Conservation (phyloP, 2,329 filamentous ascomycete genomes). For the Fusarium vanettenii region DNA sequence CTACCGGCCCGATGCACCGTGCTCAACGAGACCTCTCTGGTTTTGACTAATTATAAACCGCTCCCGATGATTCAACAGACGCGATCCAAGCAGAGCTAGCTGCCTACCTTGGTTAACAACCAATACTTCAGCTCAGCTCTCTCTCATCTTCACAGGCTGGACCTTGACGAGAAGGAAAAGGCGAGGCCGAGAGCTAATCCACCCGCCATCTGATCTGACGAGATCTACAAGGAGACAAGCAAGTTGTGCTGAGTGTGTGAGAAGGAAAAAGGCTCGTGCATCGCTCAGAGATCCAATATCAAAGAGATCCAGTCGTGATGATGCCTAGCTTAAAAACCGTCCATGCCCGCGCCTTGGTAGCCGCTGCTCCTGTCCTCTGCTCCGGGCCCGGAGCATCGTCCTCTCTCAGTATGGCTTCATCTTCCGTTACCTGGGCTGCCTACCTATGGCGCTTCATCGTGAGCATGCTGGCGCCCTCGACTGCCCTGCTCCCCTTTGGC, state of each 20-base stretch:
- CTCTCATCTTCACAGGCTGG: constrained; percentile 27
- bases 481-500: constrained; percentile 36
- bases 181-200: background rate
- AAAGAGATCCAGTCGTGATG: constrained; percentile 25
- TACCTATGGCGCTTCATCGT: constrained; percentile 40
- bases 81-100: constrained; percentile 11
- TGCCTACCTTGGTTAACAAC: background rate
- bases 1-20: constrained; percentile 45
- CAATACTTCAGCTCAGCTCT: constrained; percentile 1
- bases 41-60: constrained; percentile 42
- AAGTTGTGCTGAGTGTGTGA: background rate
- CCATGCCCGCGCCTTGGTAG: constrained; percentile 26
- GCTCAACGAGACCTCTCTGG: constrained; percentile 29
- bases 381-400: constrained; percentile 30
- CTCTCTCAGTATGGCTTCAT: constrained; percentile 30
- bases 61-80: constrained; percentile 31
- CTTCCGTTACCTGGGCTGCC: constrained; percentile 34
- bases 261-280: background rate
- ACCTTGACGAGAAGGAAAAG: constrained; percentile 27
- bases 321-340: constrained; percentile 41
- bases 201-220: background rate
- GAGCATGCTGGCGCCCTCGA: constrained; percentile 39
- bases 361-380: constrained; percentile 21
- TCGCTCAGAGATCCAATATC: background rate
- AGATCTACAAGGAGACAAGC: constrained; percentile 10